Conservation (phyloP, 257 asterid species). For the Lycium ferocissimum region DNA sequence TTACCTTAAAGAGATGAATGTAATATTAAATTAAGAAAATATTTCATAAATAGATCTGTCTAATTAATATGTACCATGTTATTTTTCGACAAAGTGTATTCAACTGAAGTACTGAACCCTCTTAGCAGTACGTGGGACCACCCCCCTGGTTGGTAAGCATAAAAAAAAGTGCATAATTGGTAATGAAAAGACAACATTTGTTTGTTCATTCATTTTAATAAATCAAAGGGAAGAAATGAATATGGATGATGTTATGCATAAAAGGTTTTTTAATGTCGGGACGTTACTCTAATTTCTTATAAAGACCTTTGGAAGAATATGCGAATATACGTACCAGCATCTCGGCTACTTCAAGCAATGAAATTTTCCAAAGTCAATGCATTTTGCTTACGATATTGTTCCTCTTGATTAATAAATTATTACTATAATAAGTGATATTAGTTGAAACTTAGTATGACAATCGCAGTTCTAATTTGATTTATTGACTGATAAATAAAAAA, state of each 20-base stretch:
- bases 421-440: no score
- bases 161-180: neutral
- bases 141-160: neutral
- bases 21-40: neutral
- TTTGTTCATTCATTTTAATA: neutral
- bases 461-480: neutral
- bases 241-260: neutral
- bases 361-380: constrained; percentile 28
- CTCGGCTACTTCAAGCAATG: neutral
- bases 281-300: neutral
- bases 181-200: neutral
- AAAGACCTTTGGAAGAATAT: constrained; percentile 27
- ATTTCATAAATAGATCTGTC: no score
- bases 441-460: no score
- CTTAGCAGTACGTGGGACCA: neutral
- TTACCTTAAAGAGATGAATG: neutral
- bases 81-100: neutral
- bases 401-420: no score
- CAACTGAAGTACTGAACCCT: neutral
- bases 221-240: neutral
- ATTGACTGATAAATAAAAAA: neutral
- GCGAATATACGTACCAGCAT: constrained; percentile 30
- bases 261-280: neutral
- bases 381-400: neutral
- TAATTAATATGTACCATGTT: neutral